A percentile compares a stretch with the other conserved stretches of the same genome.
These are phyloP conservation scores for Calonectria hongkongensis DNA, from an alignment of 2,329 filamentous ascomycete species.

Conservation along the genomic window DNA sequence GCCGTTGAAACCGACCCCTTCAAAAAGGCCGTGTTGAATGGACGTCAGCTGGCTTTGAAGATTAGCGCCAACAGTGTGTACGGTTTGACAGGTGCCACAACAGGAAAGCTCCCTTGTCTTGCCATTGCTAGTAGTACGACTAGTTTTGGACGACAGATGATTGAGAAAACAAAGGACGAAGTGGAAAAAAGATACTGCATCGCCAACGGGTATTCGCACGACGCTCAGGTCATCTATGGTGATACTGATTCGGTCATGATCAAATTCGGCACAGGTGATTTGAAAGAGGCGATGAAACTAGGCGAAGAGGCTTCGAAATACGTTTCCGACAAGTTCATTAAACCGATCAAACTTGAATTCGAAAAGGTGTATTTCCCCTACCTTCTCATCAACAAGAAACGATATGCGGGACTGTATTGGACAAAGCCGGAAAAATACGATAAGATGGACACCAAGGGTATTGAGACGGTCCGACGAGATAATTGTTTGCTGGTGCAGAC, in stretches of 20 bases:
- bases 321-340: slow-evolving; percentile 94
- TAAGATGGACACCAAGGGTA: slow-evolving; percentile 99
- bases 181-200: slow-evolving; percentile 93
- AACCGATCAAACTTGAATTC: slow-evolving; percentile 99
- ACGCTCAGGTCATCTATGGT: slow-evolving; percentile 98
- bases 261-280: slow-evolving; percentile 93
- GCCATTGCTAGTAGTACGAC: slow-evolving; percentile 98
- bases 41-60: slow-evolving; percentile 96
- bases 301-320: slow-evolving; percentile 93
- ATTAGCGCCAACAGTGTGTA: slow-evolving; percentile 99
- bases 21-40: slow-evolving; percentile 98
- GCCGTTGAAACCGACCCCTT: slow-evolving; percentile 94
- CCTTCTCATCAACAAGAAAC: slow-evolving; percentile 99
- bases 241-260: slow-evolving; percentile 99
- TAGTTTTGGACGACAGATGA: slow-evolving; percentile 98
- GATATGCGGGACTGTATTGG: slow-evolving; percentile 98
- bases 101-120: slow-evolving; percentile 95
- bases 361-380: slow-evolving; percentile 99
- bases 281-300: slow-evolving; percentile 93
- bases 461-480: slow-evolving; percentile 97
- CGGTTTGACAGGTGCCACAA: slow-evolving; percentile 95
- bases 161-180: slow-evolving; percentile 97
- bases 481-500: slow-evolving; percentile 97
- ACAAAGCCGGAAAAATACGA: slow-evolving; percentile 95
- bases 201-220: slow-evolving; percentile 94